Evolutionary conservation across 1,139 yeast species (phyloP), one percentile per base, ranked within the genome.

Genomic region (Candida sp.): DNA sequence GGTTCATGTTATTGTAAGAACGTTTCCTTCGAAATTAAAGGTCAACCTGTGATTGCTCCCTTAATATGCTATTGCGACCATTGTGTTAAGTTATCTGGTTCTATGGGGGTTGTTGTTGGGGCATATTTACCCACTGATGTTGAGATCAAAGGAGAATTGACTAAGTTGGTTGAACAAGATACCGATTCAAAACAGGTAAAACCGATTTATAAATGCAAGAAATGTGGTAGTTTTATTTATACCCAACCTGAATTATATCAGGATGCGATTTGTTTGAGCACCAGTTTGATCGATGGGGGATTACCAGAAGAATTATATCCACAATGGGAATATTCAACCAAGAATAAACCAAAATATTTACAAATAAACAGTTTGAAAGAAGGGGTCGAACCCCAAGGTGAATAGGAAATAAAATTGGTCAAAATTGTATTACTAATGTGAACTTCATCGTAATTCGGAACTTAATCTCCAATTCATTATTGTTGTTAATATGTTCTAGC

Each of bases 11-110:
- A 15, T 5, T 34, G 36, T 21, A 34, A 34, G 4, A 21, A 3
- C 19, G 36, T 34, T 12, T 6, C 36, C 3, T 34, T 34, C 15
- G 36, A 34, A 21, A 34, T 34, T 7, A 19, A 8, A 11, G 21
- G 36, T 34, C 2, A 12, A 7, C 22, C 36, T 15, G 21, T 19
- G 22, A 11, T 36, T 12, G 12, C 37, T 8, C 23, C 37, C 4
- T 19, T 35, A 8, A 21, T 34, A 19, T 34, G 36, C n/a, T 34
- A 34, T 34, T 34, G 36, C 3, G 36, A 34, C 23, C 36, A 34
- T 15, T 34, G 36, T 34, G n/a, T 15, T 2, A 34, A 34, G 21
- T 12, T 34, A 8, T 15, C 22, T 2, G 36, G 36, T 9, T 9
- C 21, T 11, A 19, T 34, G 21, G 38, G 38, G 4, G 30, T 27